Conservation (phyloP, 148 eudicot genomes). For the Persicaria maculosa region DNA sequence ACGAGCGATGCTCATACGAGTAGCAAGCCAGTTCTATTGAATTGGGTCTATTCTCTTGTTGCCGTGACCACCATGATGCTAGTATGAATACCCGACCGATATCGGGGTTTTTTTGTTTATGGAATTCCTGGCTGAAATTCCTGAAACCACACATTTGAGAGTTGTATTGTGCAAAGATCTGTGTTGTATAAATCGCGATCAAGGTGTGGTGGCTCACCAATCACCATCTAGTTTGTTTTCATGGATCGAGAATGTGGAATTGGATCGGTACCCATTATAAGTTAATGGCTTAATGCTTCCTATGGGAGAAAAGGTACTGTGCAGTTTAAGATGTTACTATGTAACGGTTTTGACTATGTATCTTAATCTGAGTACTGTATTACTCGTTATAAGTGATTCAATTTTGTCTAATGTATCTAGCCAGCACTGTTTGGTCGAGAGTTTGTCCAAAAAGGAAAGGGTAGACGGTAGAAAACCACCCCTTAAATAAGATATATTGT, state of each 20-base stretch:
- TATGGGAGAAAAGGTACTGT: too few species aligned
- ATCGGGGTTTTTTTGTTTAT: not conserved
- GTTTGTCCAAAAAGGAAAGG: too few species aligned
- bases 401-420: too few species aligned
- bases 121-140: not conserved
- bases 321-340: too few species aligned
- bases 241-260: not conserved
- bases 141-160: conserved; percentile 1
- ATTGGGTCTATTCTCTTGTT: not conserved
- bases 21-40: not conserved
- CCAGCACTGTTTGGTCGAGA: too few species aligned
- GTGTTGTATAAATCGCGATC: not conserved
- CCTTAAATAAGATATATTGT: too few species aligned
- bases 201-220: not conserved
- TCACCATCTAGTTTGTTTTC: not conserved
- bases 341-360: too few species aligned
- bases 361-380: too few species aligned
- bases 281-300: too few species aligned
- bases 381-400: too few species aligned
- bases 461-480: too few species aligned
- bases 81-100: not conserved
- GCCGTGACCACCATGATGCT: not conserved
- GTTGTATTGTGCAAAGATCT: conserved; percentile 3
- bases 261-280: not conserved
- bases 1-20: not conserved